A percentile compares a stretch with the other conserved stretches of the same genome.
These are phyloP conservation scores for Trametes meyenii DNA, from an alignment of 768 basidiomycete species.

Conservation along the genomic window DNA sequence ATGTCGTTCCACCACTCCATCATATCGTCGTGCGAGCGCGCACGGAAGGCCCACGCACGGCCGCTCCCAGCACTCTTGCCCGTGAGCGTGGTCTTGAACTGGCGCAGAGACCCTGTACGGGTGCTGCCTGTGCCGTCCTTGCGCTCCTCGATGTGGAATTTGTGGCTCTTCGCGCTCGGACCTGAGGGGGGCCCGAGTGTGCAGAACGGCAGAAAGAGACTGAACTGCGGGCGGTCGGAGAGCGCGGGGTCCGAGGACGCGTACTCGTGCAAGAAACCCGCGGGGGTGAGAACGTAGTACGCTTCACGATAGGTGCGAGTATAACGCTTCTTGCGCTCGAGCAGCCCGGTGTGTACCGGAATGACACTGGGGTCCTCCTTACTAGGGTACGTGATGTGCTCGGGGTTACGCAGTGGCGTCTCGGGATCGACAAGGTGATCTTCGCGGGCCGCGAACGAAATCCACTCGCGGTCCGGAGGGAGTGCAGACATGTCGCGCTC, in stretches of 20 bases:
- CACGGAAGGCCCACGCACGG: constrained; percentile 88
- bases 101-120: constrained; percentile 56
- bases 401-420: constrained; percentile 85
- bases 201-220: constrained; percentile 91
- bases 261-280: constrained; percentile 96
- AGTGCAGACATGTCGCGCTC: constrained; percentile 76
- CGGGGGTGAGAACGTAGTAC: constrained; percentile 92
- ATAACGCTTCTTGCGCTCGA: constrained; percentile 96
- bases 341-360: constrained; percentile 84
- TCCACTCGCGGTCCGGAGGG: constrained; percentile 91
- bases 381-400: constrained; percentile 79
- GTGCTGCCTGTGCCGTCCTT: constrained; percentile 78
- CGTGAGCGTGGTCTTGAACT: constrained; percentile 35
- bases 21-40: constrained; percentile 92
- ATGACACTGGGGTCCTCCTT: constrained; percentile 88
- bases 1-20: constrained; percentile 99
- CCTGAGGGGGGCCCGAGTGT: constrained; percentile 91
- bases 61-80: constrained; percentile 40
- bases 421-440: constrained; percentile 98
- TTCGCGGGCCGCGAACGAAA: constrained; percentile 87
- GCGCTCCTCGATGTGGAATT: constrained; percentile 95
- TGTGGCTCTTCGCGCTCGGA: constrained; percentile 72
- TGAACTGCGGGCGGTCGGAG: constrained; percentile 70
- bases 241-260: constrained; percentile 69
- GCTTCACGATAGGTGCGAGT: constrained; percentile 83